Base-by-base conservation (phyloP, 805 yeast genomes). In the Monosporozyma unispora region DNA sequence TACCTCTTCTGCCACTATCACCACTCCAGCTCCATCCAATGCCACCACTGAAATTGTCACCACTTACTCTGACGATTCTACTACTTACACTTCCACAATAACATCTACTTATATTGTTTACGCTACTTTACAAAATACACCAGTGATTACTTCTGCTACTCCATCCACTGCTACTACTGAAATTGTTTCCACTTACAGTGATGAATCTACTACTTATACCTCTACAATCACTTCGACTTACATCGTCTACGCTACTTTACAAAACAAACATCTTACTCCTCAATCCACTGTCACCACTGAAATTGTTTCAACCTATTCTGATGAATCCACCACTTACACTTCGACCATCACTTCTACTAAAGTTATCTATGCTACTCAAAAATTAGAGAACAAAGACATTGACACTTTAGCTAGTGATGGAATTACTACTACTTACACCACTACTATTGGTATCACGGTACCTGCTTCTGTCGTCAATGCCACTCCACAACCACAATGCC, bases 171-270 rank as follows among this genome's bases (percentile, higher is more conserved):
- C n/a, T 12, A 31, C 6, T 14, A 44, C 44, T 35, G 44, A 42
- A 18, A 28, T 42, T 5, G 28, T 37, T n/a, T 19, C 45, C 12
- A 42, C 46, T 2, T 31, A 29, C 35, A 44, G 48, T 33, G 9
- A 16, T 16, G 45, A 42, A 42, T 18, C 25, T 16, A 49, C 48
- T 16, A 31, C 50, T 29, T 52, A 45, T 46, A 55, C 58, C 35
- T 57, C 63, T 8, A 58, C 60, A 28, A 44, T 58, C 40, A 59
- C 63, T 7, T 50, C 57, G 37, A 55, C 58, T n/a, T 8, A n/a
- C n/a, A 3, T 25, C 22, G 46, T 56, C 28, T 48, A 47, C 43
- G 49, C 54, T 39, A 57, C 63, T 22, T 44, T 60, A 3, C 38
- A 16, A 33, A 33, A 18, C 8, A 28, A 28, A 14, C 14, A 28